Conservation (phyloP, 352 stramenopile genomes). For the Phytopythium helicoides region DNA sequence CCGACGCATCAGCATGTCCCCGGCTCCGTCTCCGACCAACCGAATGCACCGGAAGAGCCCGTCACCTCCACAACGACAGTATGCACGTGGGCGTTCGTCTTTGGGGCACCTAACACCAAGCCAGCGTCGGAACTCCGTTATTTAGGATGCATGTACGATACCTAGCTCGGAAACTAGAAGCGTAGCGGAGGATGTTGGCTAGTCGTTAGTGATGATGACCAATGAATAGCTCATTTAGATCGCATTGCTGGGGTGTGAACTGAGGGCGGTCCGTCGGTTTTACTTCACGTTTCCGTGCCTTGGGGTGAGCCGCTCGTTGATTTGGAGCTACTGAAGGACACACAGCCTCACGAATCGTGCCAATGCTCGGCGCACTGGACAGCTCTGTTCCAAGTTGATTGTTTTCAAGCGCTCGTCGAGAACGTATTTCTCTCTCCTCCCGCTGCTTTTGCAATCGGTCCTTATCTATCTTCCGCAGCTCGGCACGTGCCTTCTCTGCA, state of each 20-base stretch:
- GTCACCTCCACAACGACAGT: conserved; percentile 9
- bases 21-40: conserved; percentile 27
- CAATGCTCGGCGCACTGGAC: neutral
- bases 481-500: conserved; percentile 33
- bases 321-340: neutral
- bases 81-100: neutral
- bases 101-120: conserved; percentile 1
- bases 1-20: conserved; percentile 20
- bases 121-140: conserved; percentile 45
- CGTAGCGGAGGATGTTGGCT: neutral
- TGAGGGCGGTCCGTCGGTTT: conserved; percentile 7
- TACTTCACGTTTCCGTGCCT: conserved; percentile 5
- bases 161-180: neutral
- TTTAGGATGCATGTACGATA: conserved; percentile 22
- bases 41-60: conserved; percentile 22
- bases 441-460: conserved; percentile 45
- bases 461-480: conserved; percentile 40
- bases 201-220: conserved; percentile 6
- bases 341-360: neutral
- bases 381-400: neutral
- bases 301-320: neutral
- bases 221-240: conserved; percentile 29
- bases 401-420: conserved; percentile 11
- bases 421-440: conserved; percentile 35
- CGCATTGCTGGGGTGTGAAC: conserved; percentile 11